Conservation (phyloP, 2,329 filamentous ascomycete species). For the Aureobasidium sp. region DNA sequence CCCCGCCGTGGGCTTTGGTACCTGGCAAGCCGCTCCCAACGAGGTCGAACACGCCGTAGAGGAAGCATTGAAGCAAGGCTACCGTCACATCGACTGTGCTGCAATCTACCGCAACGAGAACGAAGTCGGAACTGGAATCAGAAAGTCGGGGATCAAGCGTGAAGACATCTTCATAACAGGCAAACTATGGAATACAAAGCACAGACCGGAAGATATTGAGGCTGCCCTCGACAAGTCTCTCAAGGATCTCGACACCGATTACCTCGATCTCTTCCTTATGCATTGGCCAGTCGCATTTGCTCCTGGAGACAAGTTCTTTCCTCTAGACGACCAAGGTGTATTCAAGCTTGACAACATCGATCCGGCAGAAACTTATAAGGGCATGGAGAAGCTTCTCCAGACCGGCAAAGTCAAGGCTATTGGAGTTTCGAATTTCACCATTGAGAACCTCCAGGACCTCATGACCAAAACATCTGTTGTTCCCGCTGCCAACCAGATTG, state of each 20-base stretch:
- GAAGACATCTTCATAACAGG: constrained; percentile 37
- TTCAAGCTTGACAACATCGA: constrained; percentile 22
- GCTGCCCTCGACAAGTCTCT: constrained; percentile 35
- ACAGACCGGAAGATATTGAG: constrained; percentile 42
- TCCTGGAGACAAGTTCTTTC: constrained; percentile 25
- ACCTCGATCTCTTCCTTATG: constrained; percentile 44
- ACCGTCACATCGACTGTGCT: constrained; percentile 32
- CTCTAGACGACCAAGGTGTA: constrained; percentile 17
- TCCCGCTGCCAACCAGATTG: constrained; percentile 31
- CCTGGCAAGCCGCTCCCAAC: constrained; percentile 29
- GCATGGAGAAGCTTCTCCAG: constrained; percentile 20
- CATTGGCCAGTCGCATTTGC: constrained; percentile 32
- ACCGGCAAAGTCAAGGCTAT: constrained; percentile 23
- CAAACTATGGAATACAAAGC: constrained; percentile 53
- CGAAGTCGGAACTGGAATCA: constrained; percentile 23
- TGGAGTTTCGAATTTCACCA: constrained; percentile 23
- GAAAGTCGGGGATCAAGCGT: constrained; percentile 20
- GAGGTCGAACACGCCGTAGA: constrained; percentile 26
- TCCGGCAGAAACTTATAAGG: constrained; percentile 18
- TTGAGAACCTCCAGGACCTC: constrained; percentile 19
- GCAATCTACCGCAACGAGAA: constrained; percentile 26
- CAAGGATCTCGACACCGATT: constrained; percentile 35
- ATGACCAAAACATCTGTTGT: constrained; percentile 32
- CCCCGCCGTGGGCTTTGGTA: constrained; percentile 31
- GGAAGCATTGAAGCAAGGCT: constrained; percentile 29